Base-by-base conservation (phyloP, 225 moss, liverwort and hornwort species). In the Rhytidiadelphus loreus region DNA sequence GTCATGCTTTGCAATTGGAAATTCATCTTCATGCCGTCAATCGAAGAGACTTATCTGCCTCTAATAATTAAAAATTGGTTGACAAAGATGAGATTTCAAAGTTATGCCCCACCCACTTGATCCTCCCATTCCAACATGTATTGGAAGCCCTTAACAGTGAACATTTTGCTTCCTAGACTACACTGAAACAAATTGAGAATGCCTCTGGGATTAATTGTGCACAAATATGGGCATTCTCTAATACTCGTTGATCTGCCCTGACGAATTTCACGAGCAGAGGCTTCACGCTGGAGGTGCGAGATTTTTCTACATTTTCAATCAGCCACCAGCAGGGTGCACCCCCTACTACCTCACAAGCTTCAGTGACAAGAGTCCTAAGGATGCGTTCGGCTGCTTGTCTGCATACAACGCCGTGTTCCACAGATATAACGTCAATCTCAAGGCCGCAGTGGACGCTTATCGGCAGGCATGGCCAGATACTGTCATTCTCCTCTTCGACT, bases 251-350 rank as follows among this genome's bases (percentile, higher is more conserved):
- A 23, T 44, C 32, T 35, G 46, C 13, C 20, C 28, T 25, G 43
- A 63, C 55, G 53, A 32, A 70, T 16, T 66, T 17, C 56, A 39
- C 72, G 81, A 58, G 92, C 87, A 92, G 92, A 86, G 72, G 83
- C 86, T 92, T 83, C 70, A 90, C 62, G 13, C 30, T 46, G 88
- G 86, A 35, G 93, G 92, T 56, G 90, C 93, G 24, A 92, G 33
- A 53, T 55, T 39, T 20, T 77, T 93, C 56, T 88, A 85, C 62
- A 80, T 93, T 57, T 92, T 93, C 89, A 93, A 92, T 75, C 89
- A 82, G 70, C 92, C 88, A 23, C 89, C 89, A 2, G 56, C 30
- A 35, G 93, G 93, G 24, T 93, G 93, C 57, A 82, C 87, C 3
- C 89, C 93, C 3, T 44, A 19, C 21, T 92, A 83, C 81, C 86